These are phyloP conservation scores for Cercospora sp. DNA, from an alignment of 2,329 filamentous ascomycete genomes.

Conservation along the genomic window DNA sequence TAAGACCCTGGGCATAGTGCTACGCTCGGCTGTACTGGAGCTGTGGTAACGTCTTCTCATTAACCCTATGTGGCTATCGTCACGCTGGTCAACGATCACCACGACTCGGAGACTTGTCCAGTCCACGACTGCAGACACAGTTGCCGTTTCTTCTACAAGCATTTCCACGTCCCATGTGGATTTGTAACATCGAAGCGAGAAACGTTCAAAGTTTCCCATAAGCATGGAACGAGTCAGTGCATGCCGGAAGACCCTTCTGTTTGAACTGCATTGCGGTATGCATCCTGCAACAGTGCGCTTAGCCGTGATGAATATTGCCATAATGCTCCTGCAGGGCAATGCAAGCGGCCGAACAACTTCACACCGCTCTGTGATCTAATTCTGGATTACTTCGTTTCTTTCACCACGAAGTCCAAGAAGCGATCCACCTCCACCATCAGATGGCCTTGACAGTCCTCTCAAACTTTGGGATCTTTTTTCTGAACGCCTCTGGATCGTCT, in stretches of 20 bases:
- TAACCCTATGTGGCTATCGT: not conserved
- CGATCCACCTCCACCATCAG: slow-evolving; percentile 2
- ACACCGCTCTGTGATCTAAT: not conserved
- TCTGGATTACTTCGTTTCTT: too few relatives aligned
- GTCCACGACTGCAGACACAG: not conserved
- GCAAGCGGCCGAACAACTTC: not conserved
- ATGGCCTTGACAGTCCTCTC: slow-evolving; percentile 31
- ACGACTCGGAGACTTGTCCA: not conserved
- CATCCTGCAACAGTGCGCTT: not conserved
- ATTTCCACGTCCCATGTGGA: not conserved
- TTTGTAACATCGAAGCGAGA: not conserved
- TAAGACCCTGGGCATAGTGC: too few relatives aligned
- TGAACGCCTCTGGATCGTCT: slow-evolving; percentile 41
- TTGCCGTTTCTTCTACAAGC: not conserved
- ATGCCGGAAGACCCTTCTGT: not conserved
- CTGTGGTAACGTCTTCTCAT: not conserved
- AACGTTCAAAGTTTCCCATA: not conserved
- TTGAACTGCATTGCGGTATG: not conserved
- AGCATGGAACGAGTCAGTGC: not conserved
- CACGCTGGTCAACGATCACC: not conserved
- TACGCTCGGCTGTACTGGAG: not conserved
- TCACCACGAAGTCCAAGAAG: too few relatives aligned
- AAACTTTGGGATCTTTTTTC: slow-evolving; percentile 38
- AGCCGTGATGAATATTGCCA: not conserved
- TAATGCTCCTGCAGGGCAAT: not conserved